Evolutionary conservation across 768 basidiomycete genomes (phyloP), one percentile per base, ranked within the genome.

Genomic region (Kondoa malvinella): DNA sequence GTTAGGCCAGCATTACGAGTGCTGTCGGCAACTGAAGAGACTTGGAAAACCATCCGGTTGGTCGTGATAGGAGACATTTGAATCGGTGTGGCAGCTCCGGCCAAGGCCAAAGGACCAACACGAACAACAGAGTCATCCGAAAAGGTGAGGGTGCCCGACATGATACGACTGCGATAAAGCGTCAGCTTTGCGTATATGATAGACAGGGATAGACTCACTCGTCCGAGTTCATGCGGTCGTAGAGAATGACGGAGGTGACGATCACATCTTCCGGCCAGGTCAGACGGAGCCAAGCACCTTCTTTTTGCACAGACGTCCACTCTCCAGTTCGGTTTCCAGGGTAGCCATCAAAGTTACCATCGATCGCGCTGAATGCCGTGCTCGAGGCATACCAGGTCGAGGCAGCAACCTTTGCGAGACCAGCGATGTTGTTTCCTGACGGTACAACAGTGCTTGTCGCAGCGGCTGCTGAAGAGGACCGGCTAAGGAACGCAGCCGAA

Each of bases 381-480:
- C 58, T 56, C 3, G 30, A 33, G 1, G n/a, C 34, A 32, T 25
- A 61, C 29, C 57, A 17, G 2, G 60, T 57, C n/a, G 71, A 72
- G 15, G 66, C 69, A 1, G 27, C 26, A 4, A 66, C 66, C 8
- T 32, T 40, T 1, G 68, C 69, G 4, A 21, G 4, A 15, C 21
- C 60, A 1, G 71, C 71, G 32, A 72, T 40, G 59, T 72, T 66
- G 29, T n/a, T n/a, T n/a, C n/a, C n/a, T n/a, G n/a, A n/a, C n/a
- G n/a, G n/a, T n/a, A n/a, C n/a, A n/a, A n/a, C n/a, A n/a, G n/a
- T n/a, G n/a, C n/a, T n/a, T n/a, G n/a, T n/a, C n/a, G n/a, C n/a
- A n/a, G n/a, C n/a, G n/a, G n/a, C n/a, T n/a, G n/a, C n/a, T n/a
- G n/a, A n/a, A n/a, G n/a, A n/a, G n/a, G n/a, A n/a, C n/a, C n/a